Evolutionary conservation across 176 grass and related monocot species (phyloP), one percentile per base, ranked within the genome.

Genomic region (Cymbopogon citratus): DNA sequence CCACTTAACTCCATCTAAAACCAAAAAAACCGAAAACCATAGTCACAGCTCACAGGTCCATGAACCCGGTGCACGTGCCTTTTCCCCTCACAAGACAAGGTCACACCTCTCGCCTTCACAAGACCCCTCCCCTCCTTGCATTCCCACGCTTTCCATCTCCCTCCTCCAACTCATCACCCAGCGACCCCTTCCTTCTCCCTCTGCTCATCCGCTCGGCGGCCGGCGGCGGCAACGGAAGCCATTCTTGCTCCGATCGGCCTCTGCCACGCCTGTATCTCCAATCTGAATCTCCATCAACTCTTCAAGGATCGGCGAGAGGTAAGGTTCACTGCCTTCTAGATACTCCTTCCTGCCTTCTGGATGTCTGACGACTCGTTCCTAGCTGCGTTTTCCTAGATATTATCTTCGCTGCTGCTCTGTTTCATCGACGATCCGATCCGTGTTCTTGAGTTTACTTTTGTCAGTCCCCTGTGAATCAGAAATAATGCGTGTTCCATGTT

Each of bases 281-380:
- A 25, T 25, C 56, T 24, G 24, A 25, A 70, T n/a, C 25, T 49
- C 14, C 48, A 24, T 1, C 35, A 34, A 34, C 3, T 34, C 33
- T 2, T 16, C 73, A 45, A 69, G 46, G 57, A 77, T 39, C 48
- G 12, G 15, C 14, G 21, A 60, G 24, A 77, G 82, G 82, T 84
- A 33, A 43, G 18, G 35, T 45, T 69, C 34, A 7, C 2, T 21
- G 7, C 9, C 23, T 40, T 21, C 7, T 8, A 19, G 16, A 51
- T 6, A 49, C 7, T n/a, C n/a, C 0, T 19, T 51, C 48, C 16
- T 52, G 46, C 46, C 14, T 39, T 39, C 12, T 19, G 0, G 39
- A 71, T 46, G 23, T 11, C 44, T 9, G 25, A 0, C 1, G 5
- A 2, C 14, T 14, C 6, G 5, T 38, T 5, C 28, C 35, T n/a